Evolutionary conservation across 768 basidiomycete species (phyloP), one percentile per base, ranked within the genome.

Genomic region (Russula foetens): DNA sequence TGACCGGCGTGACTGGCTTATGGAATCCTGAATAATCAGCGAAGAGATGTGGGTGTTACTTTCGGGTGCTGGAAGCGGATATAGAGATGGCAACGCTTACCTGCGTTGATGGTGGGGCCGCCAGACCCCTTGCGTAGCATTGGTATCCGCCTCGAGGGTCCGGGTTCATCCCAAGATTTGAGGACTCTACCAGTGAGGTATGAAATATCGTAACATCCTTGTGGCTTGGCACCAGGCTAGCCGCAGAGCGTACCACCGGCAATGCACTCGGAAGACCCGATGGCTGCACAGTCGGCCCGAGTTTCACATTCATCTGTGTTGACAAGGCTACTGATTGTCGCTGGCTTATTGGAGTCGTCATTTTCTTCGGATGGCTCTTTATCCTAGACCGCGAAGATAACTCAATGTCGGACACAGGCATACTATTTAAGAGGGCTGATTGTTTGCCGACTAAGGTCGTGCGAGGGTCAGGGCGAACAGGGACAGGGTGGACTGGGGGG

Each of bases 321-420:
- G 54, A 21, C 6, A 31, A 43, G 15, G 21, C 26, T 19, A 24
- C 29, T 15, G 54, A 31, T 35, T 55, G 60, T 39, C 49, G 55
- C 28, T 51, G 55, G 35, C 55, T 44, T 1, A 23, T 26, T 7
- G 43, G n/a, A 17, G 60, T 56, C 21, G n/a, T 24, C 43, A 61
- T 52, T 23, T 29, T 56, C 26, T 26, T 56, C 21, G 60, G 60
- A 26, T 61, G 60, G 35, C 49, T 52, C 48, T 56, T 61, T 39
- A 61, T 52, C 26, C 35, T 49, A 31, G 53, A 33, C 3, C 54
- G 41, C 14, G 59, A 60, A 46, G 54, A 55, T 26, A 26, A 7
- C 23, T 39, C 24, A 8, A n/a, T 8, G 29, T 60, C 41, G 6
- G 55, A 35, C 9, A 15, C 31, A 8, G 53, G 15, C 11, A 21